These are phyloP conservation scores for Fusarium pseudonygamai DNA, from an alignment of 2,329 filamentous ascomycete species.

Conservation along the genomic window DNA sequence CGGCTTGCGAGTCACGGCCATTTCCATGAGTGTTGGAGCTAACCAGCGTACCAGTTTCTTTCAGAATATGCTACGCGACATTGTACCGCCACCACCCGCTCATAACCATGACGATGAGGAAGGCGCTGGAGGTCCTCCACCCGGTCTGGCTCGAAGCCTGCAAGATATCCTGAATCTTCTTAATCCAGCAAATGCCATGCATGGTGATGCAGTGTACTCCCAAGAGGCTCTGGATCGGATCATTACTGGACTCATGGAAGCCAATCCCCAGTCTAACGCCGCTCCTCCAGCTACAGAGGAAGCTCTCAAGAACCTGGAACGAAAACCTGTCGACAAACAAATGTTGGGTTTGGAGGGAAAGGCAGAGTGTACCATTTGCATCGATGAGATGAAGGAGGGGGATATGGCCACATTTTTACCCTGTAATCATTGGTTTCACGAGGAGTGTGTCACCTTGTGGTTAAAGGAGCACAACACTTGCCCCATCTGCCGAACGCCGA, in stretches of 20 bases:
- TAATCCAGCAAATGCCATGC: slow-evolving; percentile 60
- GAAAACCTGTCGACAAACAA: slow-evolving; percentile 73
- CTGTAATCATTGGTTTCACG: slow-evolving; percentile 95
- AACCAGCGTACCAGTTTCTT: slow-evolving; percentile 56
- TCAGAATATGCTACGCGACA: slow-evolving; percentile 54
- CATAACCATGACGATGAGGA: slow-evolving; percentile 34
- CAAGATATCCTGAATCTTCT: slow-evolving; percentile 65
- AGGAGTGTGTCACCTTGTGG: slow-evolving; percentile 83
- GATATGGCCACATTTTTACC: slow-evolving; percentile 81
- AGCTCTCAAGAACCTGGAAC: slow-evolving; percentile 78
- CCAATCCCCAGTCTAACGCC: slow-evolving; percentile 78
- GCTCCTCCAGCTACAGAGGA: slow-evolving; percentile 81
- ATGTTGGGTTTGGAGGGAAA: slow-evolving; percentile 74
- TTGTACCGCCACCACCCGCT: slow-evolving; percentile 45
- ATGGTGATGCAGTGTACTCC: slow-evolving; percentile 87
- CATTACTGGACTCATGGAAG: slow-evolving; percentile 88
- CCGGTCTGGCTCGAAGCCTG: slow-evolving; percentile 50
- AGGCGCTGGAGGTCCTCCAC: slow-evolving; percentile 27
- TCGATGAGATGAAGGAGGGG: slow-evolving; percentile 80
- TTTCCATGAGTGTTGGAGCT: slow-evolving; percentile 43
- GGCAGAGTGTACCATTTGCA: slow-evolving; percentile 93
- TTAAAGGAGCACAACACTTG: slow-evolving; percentile 92
- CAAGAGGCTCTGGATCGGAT: slow-evolving; percentile 92
- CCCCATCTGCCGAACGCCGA: slow-evolving; percentile 76
- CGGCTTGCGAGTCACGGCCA: slow-evolving; percentile 28